Conservation (phyloP, 2,329 filamentous ascomycete genomes). For the Cladosporium oxysporum region DNA sequence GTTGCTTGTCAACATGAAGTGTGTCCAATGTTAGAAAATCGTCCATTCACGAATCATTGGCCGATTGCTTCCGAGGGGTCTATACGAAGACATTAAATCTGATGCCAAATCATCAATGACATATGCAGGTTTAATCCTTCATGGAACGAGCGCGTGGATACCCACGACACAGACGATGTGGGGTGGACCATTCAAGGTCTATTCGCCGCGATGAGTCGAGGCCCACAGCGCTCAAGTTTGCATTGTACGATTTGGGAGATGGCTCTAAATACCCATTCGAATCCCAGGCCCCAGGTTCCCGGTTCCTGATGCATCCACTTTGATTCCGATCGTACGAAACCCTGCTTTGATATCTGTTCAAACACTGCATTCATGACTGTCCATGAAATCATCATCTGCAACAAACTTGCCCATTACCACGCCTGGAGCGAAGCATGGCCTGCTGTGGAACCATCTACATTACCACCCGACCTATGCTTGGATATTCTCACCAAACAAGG, state of each 20-base stretch:
- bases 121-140: background rate
- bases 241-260: background rate
- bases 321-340: background rate
- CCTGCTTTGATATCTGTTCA: background rate
- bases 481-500: background rate
- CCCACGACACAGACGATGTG: background rate
- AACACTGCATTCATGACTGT: background rate
- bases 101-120: background rate
- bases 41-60: background rate
- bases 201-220: background rate
- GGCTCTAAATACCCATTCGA: background rate
- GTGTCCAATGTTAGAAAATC: background rate
- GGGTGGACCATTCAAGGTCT: background rate
- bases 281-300: background rate
- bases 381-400: background rate
- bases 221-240: background rate
- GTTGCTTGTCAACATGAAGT: background rate
- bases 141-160: background rate
- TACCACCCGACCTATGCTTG: background rate
- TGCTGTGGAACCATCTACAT: background rate
- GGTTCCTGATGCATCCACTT: background rate
- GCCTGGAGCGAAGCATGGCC: conserved; percentile 13
- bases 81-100: background rate
- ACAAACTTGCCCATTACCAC: conserved; percentile 5
- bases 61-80: background rate